Base-by-base conservation (phyloP, 106 monocot species). In the Posidonia australis region DNA sequence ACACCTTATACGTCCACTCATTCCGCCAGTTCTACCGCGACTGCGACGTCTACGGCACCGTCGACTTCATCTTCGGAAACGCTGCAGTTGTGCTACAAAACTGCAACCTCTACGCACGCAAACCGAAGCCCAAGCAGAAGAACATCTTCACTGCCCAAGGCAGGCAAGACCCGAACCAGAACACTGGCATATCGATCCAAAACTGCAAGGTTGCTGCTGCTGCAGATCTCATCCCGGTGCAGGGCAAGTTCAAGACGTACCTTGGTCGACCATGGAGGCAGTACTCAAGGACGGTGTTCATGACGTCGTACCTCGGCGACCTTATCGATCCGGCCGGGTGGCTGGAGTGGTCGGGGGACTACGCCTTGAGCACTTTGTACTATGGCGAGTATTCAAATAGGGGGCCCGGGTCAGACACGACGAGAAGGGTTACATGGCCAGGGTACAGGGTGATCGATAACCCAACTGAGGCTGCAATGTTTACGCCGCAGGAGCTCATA, bases 31-130 rank as follows among this genome's bases (percentile, higher is more conserved):
- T 81, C 81, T 81, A 52, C 54, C 72, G 77, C 51, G 45, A 65
- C 57, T 81, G 81, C 69, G 49, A 54, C 46, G 60, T 81, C 60
- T 4, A 29, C 25, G 81, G 81, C 44, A 81, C 81, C 27, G 73
- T 81, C 44, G 81, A 81, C 73, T 81, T 81, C 77, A 81, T 81
- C 77, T 81, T 81, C 77, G 81, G 81, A 31, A 73, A 81, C 69
- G 48, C 81, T 18, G 81, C 81, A 28, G 69, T 65, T 12, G 72
- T 81, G 26, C 28, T 81, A 24, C 81, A 81, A 55, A 55, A 60
- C 61, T 77, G 77, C 65, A 17, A 65, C 65, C 59, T 81, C 73
- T 42, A 27, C 16, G 52, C 53, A 26, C 69, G 81, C 23, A 63
- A 64, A 11, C 81, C 81, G 41, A 10, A 36, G 52, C 0, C 54